These are phyloP conservation scores for Corniculantispora saksenae DNA, from an alignment of 2,329 filamentous ascomycete species.

Conservation along the genomic window DNA sequence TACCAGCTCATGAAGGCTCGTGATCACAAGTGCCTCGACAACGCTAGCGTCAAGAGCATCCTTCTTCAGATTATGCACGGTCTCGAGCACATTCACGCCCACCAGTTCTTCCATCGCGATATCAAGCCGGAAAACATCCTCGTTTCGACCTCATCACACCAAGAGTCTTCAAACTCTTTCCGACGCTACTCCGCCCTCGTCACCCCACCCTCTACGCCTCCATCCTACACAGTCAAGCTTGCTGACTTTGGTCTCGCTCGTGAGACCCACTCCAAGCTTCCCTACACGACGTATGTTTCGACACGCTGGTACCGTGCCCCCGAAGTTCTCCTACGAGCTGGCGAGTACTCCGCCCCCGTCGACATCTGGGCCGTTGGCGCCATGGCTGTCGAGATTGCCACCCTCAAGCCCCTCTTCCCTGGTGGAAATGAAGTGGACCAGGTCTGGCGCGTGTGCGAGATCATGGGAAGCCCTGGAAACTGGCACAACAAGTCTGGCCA, in stretches of 20 bases:
- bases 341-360: constrained; percentile 95
- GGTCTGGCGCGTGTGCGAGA: constrained; percentile 97
- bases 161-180: constrained; percentile 82
- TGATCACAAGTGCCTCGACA: constrained; percentile 91
- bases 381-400: constrained; percentile 98
- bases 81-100: constrained; percentile 93
- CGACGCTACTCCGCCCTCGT: constrained; percentile 90
- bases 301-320: constrained; percentile 98
- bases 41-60: constrained; percentile 93
- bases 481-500: constrained; percentile 93
- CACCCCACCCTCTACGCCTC: constrained; percentile 91
- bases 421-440: constrained; percentile 98
- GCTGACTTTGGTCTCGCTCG: constrained; percentile 97
- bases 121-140: constrained; percentile 99
- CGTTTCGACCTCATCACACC: constrained; percentile 84
- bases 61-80: constrained; percentile 96
- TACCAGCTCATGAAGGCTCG: constrained; percentile 99
- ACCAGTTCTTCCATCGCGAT: constrained; percentile 97
- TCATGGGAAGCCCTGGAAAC: constrained; percentile 97
- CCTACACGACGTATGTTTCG: constrained; percentile 97
- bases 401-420: constrained; percentile 92
- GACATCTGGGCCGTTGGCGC: constrained; percentile 98
- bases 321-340: constrained; percentile 88
- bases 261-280: constrained; percentile 93
- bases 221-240: constrained; percentile 94